A percentile compares a stretch with the other conserved stretches of the same genome.
phyloP scores from a whole-genome alignment of 306 rosid genomes.

The Vigna angularis region DNA sequence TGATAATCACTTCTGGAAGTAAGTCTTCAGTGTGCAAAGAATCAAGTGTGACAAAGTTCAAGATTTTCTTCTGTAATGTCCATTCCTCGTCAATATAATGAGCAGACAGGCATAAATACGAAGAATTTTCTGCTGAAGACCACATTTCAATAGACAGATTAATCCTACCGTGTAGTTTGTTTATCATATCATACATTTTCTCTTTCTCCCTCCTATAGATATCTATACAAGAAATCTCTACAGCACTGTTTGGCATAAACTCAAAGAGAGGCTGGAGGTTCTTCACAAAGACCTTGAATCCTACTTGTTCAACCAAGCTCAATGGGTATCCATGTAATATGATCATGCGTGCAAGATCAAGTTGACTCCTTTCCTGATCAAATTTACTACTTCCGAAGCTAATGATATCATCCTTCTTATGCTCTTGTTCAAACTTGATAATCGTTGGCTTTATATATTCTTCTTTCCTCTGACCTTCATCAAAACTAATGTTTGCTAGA shows the following conservation, averaged over 20 bases:
- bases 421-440: conserved; percentile 82
- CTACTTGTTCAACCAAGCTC: conserved; percentile 84
- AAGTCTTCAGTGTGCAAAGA: conserved; percentile 84
- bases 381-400: conserved; percentile 70
- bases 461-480: conserved; percentile 84
- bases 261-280: conserved; percentile 95
- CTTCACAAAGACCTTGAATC: conserved; percentile 96
- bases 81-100: conserved; percentile 88
- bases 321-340: conserved; percentile 89
- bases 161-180: conserved; percentile 75
- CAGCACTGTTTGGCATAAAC: conserved; percentile 63
- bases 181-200: conserved; percentile 66
- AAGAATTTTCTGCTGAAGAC: conserved; percentile 73
- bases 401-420: conserved; percentile 76
- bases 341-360: conserved; percentile 96
- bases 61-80: conserved; percentile 75
- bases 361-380: conserved; percentile 86
- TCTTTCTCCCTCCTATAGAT: conserved; percentile 77
- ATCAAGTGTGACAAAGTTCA: conserved; percentile 90
- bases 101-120: conserved; percentile 70
- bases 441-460: conserved; percentile 68
- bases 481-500: conserved; percentile 66
- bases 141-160: conserved; percentile 86
- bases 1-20: conserved; percentile 85
- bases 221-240: conserved; percentile 74